phyloP scores from a whole-genome alignment of 768 basidiomycete genomes.

The Tylopilus plumbeoviolaceoides region DNA sequence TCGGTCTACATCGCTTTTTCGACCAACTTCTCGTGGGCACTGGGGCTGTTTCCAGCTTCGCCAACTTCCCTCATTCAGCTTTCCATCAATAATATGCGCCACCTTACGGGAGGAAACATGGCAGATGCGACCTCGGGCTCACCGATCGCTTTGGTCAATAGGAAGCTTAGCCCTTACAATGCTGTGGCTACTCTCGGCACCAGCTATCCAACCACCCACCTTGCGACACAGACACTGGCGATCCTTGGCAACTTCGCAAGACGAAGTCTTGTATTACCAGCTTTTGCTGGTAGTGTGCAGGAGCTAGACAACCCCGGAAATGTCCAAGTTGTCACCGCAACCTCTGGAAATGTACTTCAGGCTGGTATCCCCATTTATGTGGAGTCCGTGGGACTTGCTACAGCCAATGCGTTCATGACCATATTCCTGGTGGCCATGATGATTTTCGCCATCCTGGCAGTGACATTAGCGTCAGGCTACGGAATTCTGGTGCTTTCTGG shows the following conservation, averaged over 20 bases:
- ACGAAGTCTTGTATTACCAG: neutral
- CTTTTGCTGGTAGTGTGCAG: constrained; percentile 21
- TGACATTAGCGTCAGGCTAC: constrained; percentile 50
- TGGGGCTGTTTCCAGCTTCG: constrained; percentile 65
- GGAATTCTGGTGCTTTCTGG: constrained; percentile 32
- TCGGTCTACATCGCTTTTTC: constrained; percentile 76
- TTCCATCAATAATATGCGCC: constrained; percentile 80
- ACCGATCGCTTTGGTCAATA: constrained; percentile 74
- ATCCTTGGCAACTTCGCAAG: constrained; percentile 11
- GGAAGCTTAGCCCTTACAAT: constrained; percentile 79
- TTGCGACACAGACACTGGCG: constrained; percentile 8
- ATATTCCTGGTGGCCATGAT: constrained; percentile 74
- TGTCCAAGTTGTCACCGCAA: constrained; percentile 63
- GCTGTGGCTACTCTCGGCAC: constrained; percentile 7
- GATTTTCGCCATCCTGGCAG: constrained; percentile 55
- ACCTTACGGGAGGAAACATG: constrained; percentile 74
- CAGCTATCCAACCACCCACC: neutral
- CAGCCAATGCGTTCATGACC: constrained; percentile 88
- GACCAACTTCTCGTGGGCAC: constrained; percentile 85
- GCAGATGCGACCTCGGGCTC: constrained; percentile 55
- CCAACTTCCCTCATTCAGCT: constrained; percentile 58
- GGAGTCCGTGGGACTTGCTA: constrained; percentile 72
- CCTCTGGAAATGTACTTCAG: constrained; percentile 62
- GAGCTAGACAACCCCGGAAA: constrained; percentile 25
- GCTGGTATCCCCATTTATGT: constrained; percentile 83